Evolutionary conservation across 225 moss, liverwort and hornwort species (phyloP).

Genomic region (Marchantia polymorpha): DNA sequence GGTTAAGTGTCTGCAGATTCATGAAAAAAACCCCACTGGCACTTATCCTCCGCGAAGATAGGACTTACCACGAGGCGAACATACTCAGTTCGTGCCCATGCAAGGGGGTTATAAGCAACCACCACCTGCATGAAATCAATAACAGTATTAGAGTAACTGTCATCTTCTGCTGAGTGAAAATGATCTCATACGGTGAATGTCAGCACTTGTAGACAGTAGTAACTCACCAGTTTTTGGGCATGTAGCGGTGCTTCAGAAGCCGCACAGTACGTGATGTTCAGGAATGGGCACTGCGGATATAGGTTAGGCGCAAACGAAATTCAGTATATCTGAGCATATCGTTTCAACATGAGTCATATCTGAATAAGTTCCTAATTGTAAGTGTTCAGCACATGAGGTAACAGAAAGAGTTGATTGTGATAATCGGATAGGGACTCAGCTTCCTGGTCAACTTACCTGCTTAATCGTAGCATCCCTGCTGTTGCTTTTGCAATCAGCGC

Average conservation of each 20-base stretch:
- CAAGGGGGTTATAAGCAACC: slow-evolving; percentile 40
- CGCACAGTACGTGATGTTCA: slow-evolving; percentile 44
- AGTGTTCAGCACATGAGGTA: too few species aligned
- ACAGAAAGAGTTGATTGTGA: background rate
- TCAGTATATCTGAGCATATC: background rate
- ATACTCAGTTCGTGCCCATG: slow-evolving; percentile 36
- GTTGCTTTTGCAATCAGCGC: background rate
- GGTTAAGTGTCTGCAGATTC: too few species aligned
- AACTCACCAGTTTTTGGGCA: slow-evolving; percentile 20
- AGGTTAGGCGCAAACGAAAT: background rate
- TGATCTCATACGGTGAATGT: too few species aligned
- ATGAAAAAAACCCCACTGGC: too few species aligned
- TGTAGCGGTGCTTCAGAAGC: slow-evolving; percentile 19
- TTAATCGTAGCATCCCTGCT: background rate
- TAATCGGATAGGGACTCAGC: background rate
- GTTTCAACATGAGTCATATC: background rate
- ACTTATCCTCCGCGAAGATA: background rate
- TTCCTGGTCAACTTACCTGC: background rate
- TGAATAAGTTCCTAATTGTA: background rate
- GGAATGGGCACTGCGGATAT: slow-evolving; percentile 23
- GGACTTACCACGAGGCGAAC: slow-evolving; percentile 36
- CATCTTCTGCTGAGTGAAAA: too few species aligned
- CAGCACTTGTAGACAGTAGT: background rate
- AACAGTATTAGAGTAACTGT: background rate
- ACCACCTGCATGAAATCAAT: slow-evolving; percentile 16